Percentiles rank a stretch among this genome's conserved stretches.
These are phyloP conservation scores for Yamagishiella unicocca DNA, from an alignment of 139 green algal species.

Conservation along the genomic window DNA sequence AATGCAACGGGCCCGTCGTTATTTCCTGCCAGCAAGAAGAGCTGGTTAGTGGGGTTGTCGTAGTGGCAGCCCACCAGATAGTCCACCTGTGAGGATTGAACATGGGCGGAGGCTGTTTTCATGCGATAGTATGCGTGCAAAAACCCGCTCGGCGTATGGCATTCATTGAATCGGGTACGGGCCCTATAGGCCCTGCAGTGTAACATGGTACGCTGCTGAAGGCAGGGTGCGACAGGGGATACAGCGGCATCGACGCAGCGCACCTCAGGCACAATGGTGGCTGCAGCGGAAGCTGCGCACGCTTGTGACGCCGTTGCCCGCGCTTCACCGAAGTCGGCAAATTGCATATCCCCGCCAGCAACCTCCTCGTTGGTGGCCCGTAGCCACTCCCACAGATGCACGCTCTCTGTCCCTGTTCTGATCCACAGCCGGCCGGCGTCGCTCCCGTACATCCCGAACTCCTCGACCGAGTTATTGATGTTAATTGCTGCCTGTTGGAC, in stretches of 20 bases:
- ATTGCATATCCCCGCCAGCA: conserved; percentile 54
- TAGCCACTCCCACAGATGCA: conserved; percentile 89
- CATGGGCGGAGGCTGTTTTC: no score
- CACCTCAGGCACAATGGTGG: conserved; percentile 5
- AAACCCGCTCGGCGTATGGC: no score
- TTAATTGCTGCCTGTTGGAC: conserved; percentile 76
- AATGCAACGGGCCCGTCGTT: conserved; percentile 68
- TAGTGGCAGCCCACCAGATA: conserved; percentile 81
- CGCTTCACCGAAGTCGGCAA: conserved; percentile 68
- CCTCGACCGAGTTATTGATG: conserved; percentile 75
- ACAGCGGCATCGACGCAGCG: background rate
- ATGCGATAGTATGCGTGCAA: no score
- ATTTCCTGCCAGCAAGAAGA: conserved; percentile 74
- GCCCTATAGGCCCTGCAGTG: no score
- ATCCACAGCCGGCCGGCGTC: conserved; percentile 70
- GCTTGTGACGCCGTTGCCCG: conserved; percentile 35
- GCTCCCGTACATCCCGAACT: conserved; percentile 79
- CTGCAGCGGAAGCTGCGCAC: conserved; percentile 42
- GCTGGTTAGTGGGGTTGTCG: conserved; percentile 54
- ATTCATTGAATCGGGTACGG: no score
- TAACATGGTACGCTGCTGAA: no score
- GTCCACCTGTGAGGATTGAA: conserved; percentile 58
- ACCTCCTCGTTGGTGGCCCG: conserved; percentile 67
- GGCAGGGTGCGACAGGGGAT: no score
- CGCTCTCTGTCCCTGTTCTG: conserved; percentile 74